Evolutionary conservation across 2,329 filamentous ascomycete species (phyloP).

Genomic region (Emergomyces africanus): DNA sequence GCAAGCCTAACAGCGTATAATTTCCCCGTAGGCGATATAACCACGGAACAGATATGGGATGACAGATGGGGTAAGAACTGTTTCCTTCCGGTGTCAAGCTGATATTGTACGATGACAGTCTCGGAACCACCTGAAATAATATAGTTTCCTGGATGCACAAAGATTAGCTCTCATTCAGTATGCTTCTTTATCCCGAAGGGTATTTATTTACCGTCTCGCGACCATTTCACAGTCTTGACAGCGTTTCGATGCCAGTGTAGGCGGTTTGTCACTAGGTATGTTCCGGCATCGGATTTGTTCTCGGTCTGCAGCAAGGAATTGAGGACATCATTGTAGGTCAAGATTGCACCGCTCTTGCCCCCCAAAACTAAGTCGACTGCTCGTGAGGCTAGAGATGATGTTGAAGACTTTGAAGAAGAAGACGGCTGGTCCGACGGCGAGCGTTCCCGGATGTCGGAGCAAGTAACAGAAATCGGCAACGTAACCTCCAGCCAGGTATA

Average conservation of each 20-base stretch:
- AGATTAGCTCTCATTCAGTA: conserved; percentile 18
- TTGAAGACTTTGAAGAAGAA: conserved; percentile 11
- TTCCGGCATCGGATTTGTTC: conserved; percentile 32
- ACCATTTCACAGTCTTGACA: conserved; percentile 82
- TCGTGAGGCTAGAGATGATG: conserved; percentile 11
- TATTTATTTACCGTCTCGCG: conserved; percentile 58
- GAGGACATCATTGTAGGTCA: conserved; percentile 68
- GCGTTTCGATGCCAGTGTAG: conserved; percentile 85
- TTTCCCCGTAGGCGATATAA: conserved; percentile 65
- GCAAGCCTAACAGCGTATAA: conserved; percentile 76
- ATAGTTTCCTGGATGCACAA: conserved; percentile 57
- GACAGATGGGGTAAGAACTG: conserved; percentile 85
- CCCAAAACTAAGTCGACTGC: conserved; percentile 67
- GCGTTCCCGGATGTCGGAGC: conserved; percentile 48
- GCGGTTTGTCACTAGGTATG: conserved; percentile 43
- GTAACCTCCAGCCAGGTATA: conserved; percentile 44
- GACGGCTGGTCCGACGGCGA: conserved; percentile 1
- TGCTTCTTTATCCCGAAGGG: conserved; percentile 3
- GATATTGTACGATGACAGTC: conserved; percentile 82
- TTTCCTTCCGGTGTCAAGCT: conserved; percentile 71
- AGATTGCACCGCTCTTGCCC: conserved; percentile 60
- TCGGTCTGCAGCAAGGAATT: conserved; percentile 38
- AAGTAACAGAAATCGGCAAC: conserved; percentile 50
- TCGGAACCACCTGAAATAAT: conserved; percentile 86
- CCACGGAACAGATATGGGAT: conserved; percentile 70